Conservation (phyloP, 768 basidiomycete species). For the Amanita pseudoporphyria region DNA sequence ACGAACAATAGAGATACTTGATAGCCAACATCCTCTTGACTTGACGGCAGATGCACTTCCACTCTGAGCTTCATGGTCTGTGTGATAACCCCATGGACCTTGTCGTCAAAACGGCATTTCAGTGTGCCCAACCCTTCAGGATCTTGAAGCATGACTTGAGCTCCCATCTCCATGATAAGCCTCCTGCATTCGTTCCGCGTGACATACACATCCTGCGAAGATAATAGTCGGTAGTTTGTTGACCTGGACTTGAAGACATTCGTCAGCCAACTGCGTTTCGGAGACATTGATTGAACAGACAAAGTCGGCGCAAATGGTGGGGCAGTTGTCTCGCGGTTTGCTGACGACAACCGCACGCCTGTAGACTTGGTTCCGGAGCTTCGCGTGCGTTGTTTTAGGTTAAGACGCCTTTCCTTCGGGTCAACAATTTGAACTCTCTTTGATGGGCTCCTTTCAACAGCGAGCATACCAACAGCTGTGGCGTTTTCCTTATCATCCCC, state of each 20-base stretch:
- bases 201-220: slow-evolving; percentile 45
- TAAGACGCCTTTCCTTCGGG: slow-evolving; percentile 22
- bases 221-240: slow-evolving; percentile 45
- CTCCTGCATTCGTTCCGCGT: slow-evolving; percentile 69
- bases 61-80: slow-evolving; percentile 62
- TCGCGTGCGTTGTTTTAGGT: slow-evolving; percentile 23
- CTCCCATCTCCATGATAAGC: slow-evolving; percentile 62
- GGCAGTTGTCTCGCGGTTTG: slow-evolving; percentile 22
- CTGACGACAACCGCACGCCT: slow-evolving; percentile 36
- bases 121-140: slow-evolving; percentile 56
- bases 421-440: slow-evolving; percentile 45
- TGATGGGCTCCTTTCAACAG: not conserved
- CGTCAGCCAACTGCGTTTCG: slow-evolving; percentile 75
- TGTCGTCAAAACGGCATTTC: slow-evolving; percentile 68
- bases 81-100: slow-evolving; percentile 43
- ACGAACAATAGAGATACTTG: slow-evolving; percentile 54
- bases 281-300: slow-evolving; percentile 24
- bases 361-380: slow-evolving; percentile 9
- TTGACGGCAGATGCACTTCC: slow-evolving; percentile 49
- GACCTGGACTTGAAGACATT: slow-evolving; percentile 85
- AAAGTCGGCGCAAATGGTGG: slow-evolving; percentile 10
- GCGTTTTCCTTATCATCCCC: not conserved
- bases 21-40: slow-evolving; percentile 27
- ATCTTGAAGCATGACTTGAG: slow-evolving; percentile 56
- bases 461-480: not conserved